These are phyloP conservation scores for Elongisporangium anandrum DNA, from an alignment of 352 stramenopile genomes.

Conservation along the genomic window DNA sequence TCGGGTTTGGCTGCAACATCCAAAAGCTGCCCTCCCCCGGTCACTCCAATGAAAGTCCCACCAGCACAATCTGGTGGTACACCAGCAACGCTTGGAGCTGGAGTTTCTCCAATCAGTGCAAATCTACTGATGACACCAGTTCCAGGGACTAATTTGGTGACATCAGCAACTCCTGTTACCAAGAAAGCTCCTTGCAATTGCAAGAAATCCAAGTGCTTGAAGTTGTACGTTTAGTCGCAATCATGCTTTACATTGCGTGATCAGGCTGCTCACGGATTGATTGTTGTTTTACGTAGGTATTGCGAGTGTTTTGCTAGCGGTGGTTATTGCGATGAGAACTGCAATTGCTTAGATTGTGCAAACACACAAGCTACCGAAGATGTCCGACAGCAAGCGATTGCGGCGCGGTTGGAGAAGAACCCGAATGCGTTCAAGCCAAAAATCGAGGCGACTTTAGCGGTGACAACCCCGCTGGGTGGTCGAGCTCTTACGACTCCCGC, in stretches of 20 bases:
- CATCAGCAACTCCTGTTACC: conserved; percentile 7
- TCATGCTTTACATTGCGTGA: not conserved
- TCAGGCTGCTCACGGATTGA: not conserved
- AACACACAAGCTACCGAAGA: conserved; percentile 83
- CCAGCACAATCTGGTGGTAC: conserved; percentile 4
- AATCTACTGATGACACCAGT: conserved; percentile 24
- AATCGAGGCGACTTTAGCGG: conserved; percentile 60
- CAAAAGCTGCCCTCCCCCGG: not conserved
- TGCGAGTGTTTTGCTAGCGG: conserved; percentile 95
- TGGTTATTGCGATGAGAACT: conserved; percentile 89
- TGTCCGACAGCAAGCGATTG: conserved; percentile 82
- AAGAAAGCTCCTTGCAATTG: conserved; percentile 92
- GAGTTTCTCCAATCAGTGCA: conserved; percentile 9
- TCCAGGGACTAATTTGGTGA: conserved; percentile 5
- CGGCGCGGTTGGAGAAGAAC: conserved; percentile 90
- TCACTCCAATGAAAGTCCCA: conserved; percentile 13
- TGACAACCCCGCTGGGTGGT: not conserved
- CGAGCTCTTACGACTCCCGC: not conserved
- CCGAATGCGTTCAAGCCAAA: conserved; percentile 96
- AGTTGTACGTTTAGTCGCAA: conserved; percentile 62
- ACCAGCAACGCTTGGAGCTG: conserved; percentile 3
- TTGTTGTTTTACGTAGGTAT: conserved; percentile 42
- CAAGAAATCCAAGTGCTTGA: conserved; percentile 97
- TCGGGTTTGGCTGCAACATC: not conserved
- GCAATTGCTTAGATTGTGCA: conserved; percentile 90